phyloP scores from a whole-genome alignment of 1,139 yeast species.

The Zygosaccharomyces sapae region DNA sequence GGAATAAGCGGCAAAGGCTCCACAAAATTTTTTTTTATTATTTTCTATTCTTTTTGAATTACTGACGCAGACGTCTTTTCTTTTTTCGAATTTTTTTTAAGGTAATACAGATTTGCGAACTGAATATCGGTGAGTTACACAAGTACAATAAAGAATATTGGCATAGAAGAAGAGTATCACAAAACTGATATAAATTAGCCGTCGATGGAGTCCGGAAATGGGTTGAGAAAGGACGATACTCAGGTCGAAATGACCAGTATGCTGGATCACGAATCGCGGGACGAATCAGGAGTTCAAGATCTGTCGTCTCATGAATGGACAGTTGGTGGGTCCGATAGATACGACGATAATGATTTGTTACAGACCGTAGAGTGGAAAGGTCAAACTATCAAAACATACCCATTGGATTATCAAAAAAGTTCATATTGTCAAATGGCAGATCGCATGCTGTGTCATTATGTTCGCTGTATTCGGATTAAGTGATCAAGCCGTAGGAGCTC shows the following conservation, averaged over 20 bases:
- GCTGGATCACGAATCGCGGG: constrained; percentile 8
- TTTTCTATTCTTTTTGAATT: not conserved
- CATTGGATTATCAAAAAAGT: constrained; percentile 27
- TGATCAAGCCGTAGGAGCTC: constrained; percentile 35
- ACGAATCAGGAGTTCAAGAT: not conserved
- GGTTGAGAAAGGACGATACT: constrained; percentile 7
- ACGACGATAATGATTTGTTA: constrained; percentile 4
- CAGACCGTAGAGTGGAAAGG: constrained; percentile 28
- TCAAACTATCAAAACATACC: constrained; percentile 25
- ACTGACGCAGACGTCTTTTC: not conserved
- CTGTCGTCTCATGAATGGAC: constrained; percentile 5
- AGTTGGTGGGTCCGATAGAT: constrained; percentile 3
- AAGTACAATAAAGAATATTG: not conserved
- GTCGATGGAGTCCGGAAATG: constrained; percentile 2
- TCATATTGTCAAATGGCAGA: constrained; percentile 28
- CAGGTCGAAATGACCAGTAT: constrained; percentile 14
- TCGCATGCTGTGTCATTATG: constrained; percentile 27
- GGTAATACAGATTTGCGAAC: not conserved
- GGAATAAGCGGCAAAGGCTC: not conserved
- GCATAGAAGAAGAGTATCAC: not conserved
- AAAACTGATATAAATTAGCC: not conserved
- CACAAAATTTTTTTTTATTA: not conserved
- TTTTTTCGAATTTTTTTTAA: not conserved
- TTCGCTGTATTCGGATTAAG: constrained; percentile 35
- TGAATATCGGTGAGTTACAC: not conserved